These are phyloP conservation scores for Diospyros lotus DNA, from an alignment of 148 eudicot species.

Conservation along the genomic window DNA sequence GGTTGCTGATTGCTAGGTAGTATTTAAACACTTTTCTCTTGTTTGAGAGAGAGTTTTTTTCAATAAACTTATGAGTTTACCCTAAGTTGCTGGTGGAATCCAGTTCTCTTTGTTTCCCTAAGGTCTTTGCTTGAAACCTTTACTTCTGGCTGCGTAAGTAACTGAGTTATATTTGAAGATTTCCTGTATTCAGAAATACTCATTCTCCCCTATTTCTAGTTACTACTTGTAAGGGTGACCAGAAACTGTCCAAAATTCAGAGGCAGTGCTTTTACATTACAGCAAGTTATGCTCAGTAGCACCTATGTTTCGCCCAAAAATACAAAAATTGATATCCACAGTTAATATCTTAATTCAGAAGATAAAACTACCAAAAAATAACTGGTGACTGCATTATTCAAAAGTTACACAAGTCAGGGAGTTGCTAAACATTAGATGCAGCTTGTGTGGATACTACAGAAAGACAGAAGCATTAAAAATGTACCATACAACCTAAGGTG, in stretches of 20 bases:
- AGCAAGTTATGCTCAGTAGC: not conserved
- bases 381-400: not conserved
- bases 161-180: not conserved
- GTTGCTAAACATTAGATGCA: not conserved
- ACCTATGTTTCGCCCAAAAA: not conserved
- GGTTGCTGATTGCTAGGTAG: too few species aligned
- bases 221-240: not conserved
- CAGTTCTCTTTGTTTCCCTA: too few species aligned
- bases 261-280: not conserved
- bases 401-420: not conserved
- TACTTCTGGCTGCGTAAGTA: too few species aligned
- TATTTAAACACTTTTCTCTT: too few species aligned
- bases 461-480: not conserved
- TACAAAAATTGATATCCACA: too few species aligned
- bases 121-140: too few species aligned
- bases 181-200: not conserved
- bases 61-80: too few species aligned
- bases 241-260: not conserved
- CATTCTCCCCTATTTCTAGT: not conserved
- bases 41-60: too few species aligned
- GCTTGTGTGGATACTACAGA: not conserved
- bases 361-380: not conserved
- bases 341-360: not conserved
- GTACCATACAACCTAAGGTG: not conserved
- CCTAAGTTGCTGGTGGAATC: too few species aligned